phyloP scores from a whole-genome alignment of 345 rosid species.

The Aquilaria yunnanensis region DNA sequence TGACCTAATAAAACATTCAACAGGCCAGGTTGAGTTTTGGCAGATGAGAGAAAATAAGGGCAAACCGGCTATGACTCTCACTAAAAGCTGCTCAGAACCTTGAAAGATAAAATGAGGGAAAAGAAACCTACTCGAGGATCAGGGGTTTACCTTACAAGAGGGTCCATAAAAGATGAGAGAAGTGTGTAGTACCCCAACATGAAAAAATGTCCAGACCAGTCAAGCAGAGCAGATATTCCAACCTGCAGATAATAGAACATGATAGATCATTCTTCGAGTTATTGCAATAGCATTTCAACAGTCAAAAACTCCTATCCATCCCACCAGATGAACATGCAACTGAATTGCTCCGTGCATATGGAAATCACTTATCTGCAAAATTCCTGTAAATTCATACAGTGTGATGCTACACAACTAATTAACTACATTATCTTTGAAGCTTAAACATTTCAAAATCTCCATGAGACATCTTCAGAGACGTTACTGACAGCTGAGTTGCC shows the following conservation, averaged over 20 bases:
- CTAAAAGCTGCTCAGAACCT: too few relatives aligned
- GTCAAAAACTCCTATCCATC: too few relatives aligned
- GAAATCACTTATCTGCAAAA: too few relatives aligned
- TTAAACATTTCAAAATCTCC: too few relatives aligned
- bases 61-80: neutral
- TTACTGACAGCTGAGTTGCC: too few relatives aligned
- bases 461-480: too few relatives aligned
- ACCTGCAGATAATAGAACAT: constrained; percentile 42
- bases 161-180: constrained; percentile 70
- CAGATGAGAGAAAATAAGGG: neutral
- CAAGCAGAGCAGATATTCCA: constrained; percentile 65
- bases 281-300: neutral
- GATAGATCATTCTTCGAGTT: neutral
- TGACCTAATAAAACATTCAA: constrained; percentile 35
- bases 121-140: neutral
- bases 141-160: constrained; percentile 53
- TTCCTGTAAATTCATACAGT: too few relatives aligned
- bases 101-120: neutral
- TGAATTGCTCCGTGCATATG: too few relatives aligned
- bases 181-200: constrained; percentile 81
- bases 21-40: constrained; percentile 5
- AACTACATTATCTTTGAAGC: too few relatives aligned
- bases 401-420: too few relatives aligned
- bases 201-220: constrained; percentile 82
- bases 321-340: too few relatives aligned